These are phyloP conservation scores for Fusarium nodosum DNA, from an alignment of 2,329 filamentous ascomycete genomes.

Conservation along the genomic window DNA sequence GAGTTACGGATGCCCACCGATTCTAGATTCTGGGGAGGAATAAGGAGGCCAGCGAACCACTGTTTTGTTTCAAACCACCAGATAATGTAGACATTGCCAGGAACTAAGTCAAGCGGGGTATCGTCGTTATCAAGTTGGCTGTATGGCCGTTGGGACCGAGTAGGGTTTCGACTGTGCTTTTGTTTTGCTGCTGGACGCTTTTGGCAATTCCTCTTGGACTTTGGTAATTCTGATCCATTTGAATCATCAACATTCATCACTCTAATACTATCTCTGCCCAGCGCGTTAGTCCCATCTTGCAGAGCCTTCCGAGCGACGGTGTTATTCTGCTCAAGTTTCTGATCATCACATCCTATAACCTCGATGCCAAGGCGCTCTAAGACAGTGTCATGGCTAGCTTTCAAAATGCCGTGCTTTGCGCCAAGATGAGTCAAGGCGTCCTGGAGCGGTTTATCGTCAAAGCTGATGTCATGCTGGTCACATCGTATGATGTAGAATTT, in stretches of 20 bases:
- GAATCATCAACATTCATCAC: background rate
- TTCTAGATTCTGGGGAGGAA: constrained; percentile 27
- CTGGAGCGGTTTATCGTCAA: constrained; percentile 28
- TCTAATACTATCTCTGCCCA: constrained; percentile 18
- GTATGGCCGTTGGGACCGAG: background rate
- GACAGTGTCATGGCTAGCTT: constrained; percentile 7
- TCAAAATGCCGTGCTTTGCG: constrained; percentile 12
- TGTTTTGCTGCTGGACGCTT: background rate
- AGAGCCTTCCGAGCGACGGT: constrained; percentile 4
- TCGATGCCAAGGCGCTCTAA: constrained; percentile 25
- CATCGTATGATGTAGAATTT: constrained; percentile 40
- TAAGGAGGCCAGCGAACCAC: constrained; percentile 25
- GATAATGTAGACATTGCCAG: constrained; percentile 30
- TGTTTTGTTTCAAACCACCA: constrained; percentile 26
- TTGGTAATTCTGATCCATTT: background rate
- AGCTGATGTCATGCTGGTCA: constrained; percentile 25
- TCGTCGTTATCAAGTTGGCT: background rate
- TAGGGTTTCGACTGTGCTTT: background rate
- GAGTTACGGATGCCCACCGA: constrained; percentile 6
- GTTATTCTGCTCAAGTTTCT: constrained; percentile 32
- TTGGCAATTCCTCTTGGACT: background rate
- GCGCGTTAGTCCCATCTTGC: constrained; percentile 5
- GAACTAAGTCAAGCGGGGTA: constrained; percentile 4
- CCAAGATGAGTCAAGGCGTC: constrained; percentile 21
- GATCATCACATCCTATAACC: constrained; percentile 30